These are phyloP conservation scores for Mucor lusitanicus DNA, from an alignment of 371 early-diverging fungal genomes.

Conservation along the genomic window DNA sequence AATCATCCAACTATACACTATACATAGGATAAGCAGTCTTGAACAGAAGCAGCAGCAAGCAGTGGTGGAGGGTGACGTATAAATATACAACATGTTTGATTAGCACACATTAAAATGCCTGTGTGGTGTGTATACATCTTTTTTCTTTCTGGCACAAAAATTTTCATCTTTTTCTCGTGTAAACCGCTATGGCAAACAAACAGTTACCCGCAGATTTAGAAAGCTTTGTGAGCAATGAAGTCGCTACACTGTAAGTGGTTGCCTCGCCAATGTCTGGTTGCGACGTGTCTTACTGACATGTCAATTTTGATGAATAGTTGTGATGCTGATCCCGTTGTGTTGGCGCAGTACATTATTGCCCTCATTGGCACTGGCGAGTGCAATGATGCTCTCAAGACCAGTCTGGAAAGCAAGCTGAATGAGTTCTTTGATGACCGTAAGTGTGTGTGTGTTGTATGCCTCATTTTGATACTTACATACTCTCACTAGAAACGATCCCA, in stretches of 20 bases:
- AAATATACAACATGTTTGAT: background rate
- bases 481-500: slow-evolving; percentile 58
- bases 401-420: slow-evolving; percentile 48
- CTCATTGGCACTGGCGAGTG: slow-evolving; percentile 70
- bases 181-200: slow-evolving; percentile 10
- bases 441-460: background rate
- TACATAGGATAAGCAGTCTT: background rate
- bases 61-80: background rate
- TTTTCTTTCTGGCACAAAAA: no score
- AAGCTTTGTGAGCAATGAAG: slow-evolving; percentile 49
- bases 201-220: slow-evolving; percentile 40
- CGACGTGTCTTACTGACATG: slow-evolving; percentile 2
- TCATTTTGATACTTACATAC: background rate
- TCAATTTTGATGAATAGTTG: slow-evolving; percentile 53
- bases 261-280: background rate
- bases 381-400: slow-evolving; percentile 34
- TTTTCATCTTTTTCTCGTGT: background rate
- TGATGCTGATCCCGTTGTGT: slow-evolving; percentile 78
- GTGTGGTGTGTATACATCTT: no score
- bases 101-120: no score
- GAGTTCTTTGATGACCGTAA: slow-evolving; percentile 67
- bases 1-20: no score
- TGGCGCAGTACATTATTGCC: slow-evolving; percentile 82
- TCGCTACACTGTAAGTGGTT: slow-evolving; percentile 50
- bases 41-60: no score